These are phyloP conservation scores for Trypanosoma rangeli DNA, from an alignment of 208 protist species.

Conservation along the genomic window DNA sequence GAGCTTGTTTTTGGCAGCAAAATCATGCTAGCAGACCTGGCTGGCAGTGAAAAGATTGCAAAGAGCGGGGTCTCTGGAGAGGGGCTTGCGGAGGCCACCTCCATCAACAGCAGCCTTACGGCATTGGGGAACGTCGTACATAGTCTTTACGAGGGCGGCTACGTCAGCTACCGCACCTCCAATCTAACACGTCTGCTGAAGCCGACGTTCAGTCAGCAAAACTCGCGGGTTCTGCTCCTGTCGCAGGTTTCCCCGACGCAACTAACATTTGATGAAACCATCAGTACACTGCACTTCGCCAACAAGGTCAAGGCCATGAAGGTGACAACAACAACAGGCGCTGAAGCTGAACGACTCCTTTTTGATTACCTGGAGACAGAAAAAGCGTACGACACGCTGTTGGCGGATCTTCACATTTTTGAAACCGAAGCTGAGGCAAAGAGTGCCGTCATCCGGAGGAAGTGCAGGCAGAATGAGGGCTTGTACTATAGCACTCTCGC, in stretches of 20 bases:
- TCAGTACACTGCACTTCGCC: constrained; percentile 51
- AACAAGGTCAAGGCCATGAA: constrained; percentile 60
- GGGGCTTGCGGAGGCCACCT: constrained; percentile 30
- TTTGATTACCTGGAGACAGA: constrained; percentile 44
- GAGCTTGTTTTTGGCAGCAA: constrained; percentile 82
- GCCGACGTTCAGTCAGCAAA: constrained; percentile 42
- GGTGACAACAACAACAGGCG: constrained; percentile 34
- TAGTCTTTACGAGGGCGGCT: constrained; percentile 37
- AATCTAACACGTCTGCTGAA: constrained; percentile 69
- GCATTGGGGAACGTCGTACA: constrained; percentile 68
- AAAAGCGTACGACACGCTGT: constrained; percentile 23
- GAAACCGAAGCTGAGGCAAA: constrained; percentile 39
- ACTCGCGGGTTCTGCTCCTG: constrained; percentile 51
- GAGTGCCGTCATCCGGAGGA: constrained; percentile 53
- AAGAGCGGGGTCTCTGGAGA: constrained; percentile 42
- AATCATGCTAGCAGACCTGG: constrained; percentile 79
- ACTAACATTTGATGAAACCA: constrained; percentile 41
- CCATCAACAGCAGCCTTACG: constrained; percentile 77
- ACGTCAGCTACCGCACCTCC: constrained; percentile 52
- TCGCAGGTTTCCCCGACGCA: constrained; percentile 35
- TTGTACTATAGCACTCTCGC: constrained; percentile 55
- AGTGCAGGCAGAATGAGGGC: constrained; percentile 41
- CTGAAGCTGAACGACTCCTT: constrained; percentile 32
- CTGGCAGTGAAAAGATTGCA: constrained; percentile 57
- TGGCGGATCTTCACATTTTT: constrained; percentile 52